Conservation (phyloP, 106 monocot species). For the Acorus gramineus region DNA sequence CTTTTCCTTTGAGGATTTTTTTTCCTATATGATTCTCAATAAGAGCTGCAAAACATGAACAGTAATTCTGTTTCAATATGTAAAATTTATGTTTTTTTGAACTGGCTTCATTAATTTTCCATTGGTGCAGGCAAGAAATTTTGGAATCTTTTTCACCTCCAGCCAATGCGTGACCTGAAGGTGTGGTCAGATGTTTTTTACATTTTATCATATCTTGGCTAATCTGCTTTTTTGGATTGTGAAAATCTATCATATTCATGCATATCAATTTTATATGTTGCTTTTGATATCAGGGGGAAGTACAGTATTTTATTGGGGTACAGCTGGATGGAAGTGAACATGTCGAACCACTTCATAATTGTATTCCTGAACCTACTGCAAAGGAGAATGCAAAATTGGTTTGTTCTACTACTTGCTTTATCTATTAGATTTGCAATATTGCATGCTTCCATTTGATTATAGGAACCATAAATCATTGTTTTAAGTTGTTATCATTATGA, state of each 20-base stretch:
- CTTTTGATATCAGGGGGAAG: slow-evolving; percentile 70
- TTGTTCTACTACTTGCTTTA: slow-evolving; percentile 2
- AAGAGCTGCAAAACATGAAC: no score
- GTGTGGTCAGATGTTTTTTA: slow-evolving; percentile 16
- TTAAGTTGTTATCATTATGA: no score
- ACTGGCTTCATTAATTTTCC: not conserved
- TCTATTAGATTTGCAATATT: no score
- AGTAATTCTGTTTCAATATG: no score
- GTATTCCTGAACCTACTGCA: slow-evolving; percentile 72
- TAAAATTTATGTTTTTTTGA: not conserved
- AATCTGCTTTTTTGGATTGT: not conserved
- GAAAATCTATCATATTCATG: no score
- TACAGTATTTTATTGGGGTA: slow-evolving; percentile 97
- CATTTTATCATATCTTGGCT: not conserved
- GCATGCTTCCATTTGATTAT: no score
- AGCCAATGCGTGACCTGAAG: slow-evolving; percentile 99
- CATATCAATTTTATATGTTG: no score
- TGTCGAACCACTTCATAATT: slow-evolving; percentile 70
- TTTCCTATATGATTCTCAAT: slow-evolving; percentile 3
- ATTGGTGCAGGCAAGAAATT: slow-evolving; percentile 71
- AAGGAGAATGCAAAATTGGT: slow-evolving; percentile 70
- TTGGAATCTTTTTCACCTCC: slow-evolving; percentile 98
- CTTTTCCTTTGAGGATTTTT: not conserved
- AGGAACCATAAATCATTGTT: no score
- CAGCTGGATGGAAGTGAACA: slow-evolving; percentile 94